These are phyloP conservation scores for Camellia lanceoleosa DNA, from an alignment of 148 eudicot genomes.

Conservation along the genomic window DNA sequence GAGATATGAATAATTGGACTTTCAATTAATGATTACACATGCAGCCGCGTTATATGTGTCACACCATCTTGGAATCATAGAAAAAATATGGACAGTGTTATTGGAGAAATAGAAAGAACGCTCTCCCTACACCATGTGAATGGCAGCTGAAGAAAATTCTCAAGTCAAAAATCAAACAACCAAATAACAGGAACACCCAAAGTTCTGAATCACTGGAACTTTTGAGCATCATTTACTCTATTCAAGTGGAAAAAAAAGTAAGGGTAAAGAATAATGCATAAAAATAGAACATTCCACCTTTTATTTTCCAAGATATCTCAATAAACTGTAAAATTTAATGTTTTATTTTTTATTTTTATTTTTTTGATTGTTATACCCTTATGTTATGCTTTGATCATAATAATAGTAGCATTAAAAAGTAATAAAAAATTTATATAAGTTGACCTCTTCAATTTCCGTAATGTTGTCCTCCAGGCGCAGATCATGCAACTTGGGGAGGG, in stretches of 20 bases:
- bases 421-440: not conserved
- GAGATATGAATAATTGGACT: not conserved
- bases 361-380: not conserved
- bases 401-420: not conserved
- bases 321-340: not conserved
- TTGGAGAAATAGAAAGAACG: not conserved
- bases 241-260: not conserved
- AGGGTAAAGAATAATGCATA: not conserved
- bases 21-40: not conserved
- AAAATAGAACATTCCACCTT: not conserved
- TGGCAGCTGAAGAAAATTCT: not conserved
- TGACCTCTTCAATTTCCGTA: conserved; percentile 79
- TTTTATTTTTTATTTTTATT: not conserved
- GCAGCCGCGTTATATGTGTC: not conserved
- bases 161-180: not conserved
- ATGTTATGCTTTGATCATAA: not conserved
- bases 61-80: not conserved
- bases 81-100: not conserved
- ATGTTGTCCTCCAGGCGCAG: conserved; percentile 75
- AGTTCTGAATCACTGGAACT: not conserved
- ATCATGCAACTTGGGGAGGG: conserved; percentile 94
- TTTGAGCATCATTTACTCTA: not conserved
- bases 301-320: not conserved
- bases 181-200: not conserved
- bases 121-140: not conserved